A percentile compares a stretch with the other conserved stretches of the same genome.
These are phyloP conservation scores for Tricholoma flavovirens DNA, from an alignment of 768 basidiomycete species.

Conservation along the genomic window DNA sequence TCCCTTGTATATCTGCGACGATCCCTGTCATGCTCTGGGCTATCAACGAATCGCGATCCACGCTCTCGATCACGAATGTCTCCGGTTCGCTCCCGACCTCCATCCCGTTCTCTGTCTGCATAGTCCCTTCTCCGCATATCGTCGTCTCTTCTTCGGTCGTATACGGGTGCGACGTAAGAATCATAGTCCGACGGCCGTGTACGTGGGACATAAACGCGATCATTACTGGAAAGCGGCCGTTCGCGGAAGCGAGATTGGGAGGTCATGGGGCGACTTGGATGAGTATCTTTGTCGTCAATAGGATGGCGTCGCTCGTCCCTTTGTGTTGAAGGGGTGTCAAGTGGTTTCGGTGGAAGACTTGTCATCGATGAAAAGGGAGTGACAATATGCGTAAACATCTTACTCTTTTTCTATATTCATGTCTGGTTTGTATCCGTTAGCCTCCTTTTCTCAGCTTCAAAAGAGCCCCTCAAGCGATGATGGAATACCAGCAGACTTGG, in stretches of 20 bases:
- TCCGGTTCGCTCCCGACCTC: slow-evolving; percentile 15
- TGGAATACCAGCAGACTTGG: slow-evolving; percentile 73
- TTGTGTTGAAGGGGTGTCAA: slow-evolving; percentile 23
- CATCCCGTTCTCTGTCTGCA: slow-evolving; percentile 16
- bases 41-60: slow-evolving; percentile 7
- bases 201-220: slow-evolving; percentile 12
- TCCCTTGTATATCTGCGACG: slow-evolving; percentile 20
- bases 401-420: slow-evolving; percentile 25
- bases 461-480: slow-evolving; percentile 78
- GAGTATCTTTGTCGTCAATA: slow-evolving; percentile 25
- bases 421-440: slow-evolving; percentile 71
- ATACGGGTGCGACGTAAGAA: slow-evolving; percentile 26
- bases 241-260: slow-evolving; percentile 11
- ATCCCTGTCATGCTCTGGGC: slow-evolving; percentile 15
- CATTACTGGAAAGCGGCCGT: slow-evolving; percentile 12
- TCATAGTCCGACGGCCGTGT: slow-evolving; percentile 19
- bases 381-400: slow-evolving; percentile 11
- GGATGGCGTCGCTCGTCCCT: slow-evolving; percentile 10
- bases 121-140: slow-evolving; percentile 20
- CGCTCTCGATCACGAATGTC: slow-evolving; percentile 10
- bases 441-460: slow-evolving; percentile 72
- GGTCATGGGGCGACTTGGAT: slow-evolving; percentile 20
- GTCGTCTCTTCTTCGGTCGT: slow-evolving; percentile 22
- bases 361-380: slow-evolving; percentile 20
- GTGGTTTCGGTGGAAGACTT: slow-evolving; percentile 35